Evolutionary conservation across 2,329 filamentous ascomycete species (phyloP), one percentile per base, ranked within the genome.

Genomic region (Botryotinia narcissicola): DNA sequence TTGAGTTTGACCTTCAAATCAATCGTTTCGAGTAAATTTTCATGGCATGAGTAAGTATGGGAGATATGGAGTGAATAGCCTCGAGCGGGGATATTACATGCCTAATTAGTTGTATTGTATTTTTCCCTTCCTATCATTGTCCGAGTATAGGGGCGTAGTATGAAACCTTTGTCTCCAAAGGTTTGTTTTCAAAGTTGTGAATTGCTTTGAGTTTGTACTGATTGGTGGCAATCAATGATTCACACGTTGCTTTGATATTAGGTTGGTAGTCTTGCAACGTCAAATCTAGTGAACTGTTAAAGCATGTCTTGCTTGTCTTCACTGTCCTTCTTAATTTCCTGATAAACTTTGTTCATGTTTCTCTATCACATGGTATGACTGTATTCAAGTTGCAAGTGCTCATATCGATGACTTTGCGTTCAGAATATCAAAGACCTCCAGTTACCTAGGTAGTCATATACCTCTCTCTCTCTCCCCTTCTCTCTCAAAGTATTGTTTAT

Each of bases 261-360:
- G 51, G n/a, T 29, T 18, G n/a, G n/a, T 57, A 57, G 14, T 68
- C 35, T 42, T 10, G 66, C n/a, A 32, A 42, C n/a, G 3, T 9
- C 59, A 42, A 32, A 10, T 57, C 66, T 42, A 68, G 35, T 68
- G 66, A 68, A 44, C 25, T 57, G 37, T 68, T 68, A 42, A 51
- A 68, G 12, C 25, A 22, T 68, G 5, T 9, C 18, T 68, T 57
- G 18, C 22, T 10, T 32, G 10, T 68, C 32, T 40, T 54, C 8
- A 40, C 12, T 42, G 4, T 14, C 25, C 22, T 42, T 29, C 35
- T 42, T 5, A 4, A 22, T 10, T 25, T 42, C 4, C 25, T 42
- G n/a, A 29, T 29, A 29, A 18, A 18, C 14, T 51, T 42, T 20
- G 12, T 57, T 57, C 12, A 37, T 16, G 16, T 42, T 7, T 29